These are phyloP conservation scores for Protomyces arabidopsidicola DNA, from an alignment of 1,139 yeast genomes.

Conservation along the genomic window DNA sequence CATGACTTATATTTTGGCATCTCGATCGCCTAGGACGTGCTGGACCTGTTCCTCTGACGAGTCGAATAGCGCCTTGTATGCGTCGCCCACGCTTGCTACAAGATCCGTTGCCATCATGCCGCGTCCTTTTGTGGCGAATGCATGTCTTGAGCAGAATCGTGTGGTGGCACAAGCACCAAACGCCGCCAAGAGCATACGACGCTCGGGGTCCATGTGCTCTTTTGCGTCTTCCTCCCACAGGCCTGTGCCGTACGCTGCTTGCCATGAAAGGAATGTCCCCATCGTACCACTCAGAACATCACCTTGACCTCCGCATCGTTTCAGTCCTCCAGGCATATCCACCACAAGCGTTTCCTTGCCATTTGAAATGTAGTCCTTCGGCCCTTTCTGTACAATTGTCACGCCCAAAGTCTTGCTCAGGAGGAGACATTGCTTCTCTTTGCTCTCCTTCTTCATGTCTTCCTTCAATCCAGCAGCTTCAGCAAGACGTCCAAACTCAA, in stretches of 20 bases:
- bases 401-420: constrained; percentile 60
- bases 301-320: constrained; percentile 86
- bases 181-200: constrained; percentile 53
- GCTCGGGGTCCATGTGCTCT: constrained; percentile 43
- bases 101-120: constrained; percentile 83
- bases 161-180: constrained; percentile 70
- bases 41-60: background rate
- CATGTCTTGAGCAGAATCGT: constrained; percentile 59
- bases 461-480: constrained; percentile 46
- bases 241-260: constrained; percentile 53
- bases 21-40: background rate
- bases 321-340: constrained; percentile 55
- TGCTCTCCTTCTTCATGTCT: constrained; percentile 34
- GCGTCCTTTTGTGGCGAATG: constrained; percentile 62
- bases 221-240: constrained; percentile 49
- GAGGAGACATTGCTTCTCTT: constrained; percentile 35
- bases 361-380: constrained; percentile 57
- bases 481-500: constrained; percentile 69
- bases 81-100: constrained; percentile 60
- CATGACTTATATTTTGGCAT: background rate
- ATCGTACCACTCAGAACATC: constrained; percentile 71
- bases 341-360: constrained; percentile 39
- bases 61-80: constrained; percentile 54
- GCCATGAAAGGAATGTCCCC: constrained; percentile 64
- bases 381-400: constrained; percentile 69